A percentile compares a stretch with the other conserved stretches of the same genome.
Conservation (phyloP, 2,329 filamentous ascomycete species). For the Xylariaceae sp. region DNA sequence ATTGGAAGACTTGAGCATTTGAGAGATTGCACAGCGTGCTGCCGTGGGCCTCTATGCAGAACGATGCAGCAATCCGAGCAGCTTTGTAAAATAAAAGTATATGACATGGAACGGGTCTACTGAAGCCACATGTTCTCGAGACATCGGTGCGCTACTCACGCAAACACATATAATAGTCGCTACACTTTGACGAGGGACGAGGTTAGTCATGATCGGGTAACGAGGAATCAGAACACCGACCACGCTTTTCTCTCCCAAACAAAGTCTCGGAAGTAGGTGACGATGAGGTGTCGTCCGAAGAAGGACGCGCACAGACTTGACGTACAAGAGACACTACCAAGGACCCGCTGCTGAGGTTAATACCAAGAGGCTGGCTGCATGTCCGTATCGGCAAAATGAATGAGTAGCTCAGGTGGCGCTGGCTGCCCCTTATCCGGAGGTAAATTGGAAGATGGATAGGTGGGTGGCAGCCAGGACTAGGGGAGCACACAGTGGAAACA, state of each 20-base stretch:
- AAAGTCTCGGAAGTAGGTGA: background rate
- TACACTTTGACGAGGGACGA: conserved; percentile 1
- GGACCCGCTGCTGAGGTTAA: conserved; percentile 11
- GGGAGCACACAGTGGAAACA: too few relatives aligned
- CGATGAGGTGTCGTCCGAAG: background rate
- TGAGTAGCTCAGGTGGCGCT: too few relatives aligned
- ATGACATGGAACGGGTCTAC: background rate
- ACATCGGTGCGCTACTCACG: conserved; percentile 8
- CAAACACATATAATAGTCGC: conserved; percentile 1
- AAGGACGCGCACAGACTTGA: background rate
- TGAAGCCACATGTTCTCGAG: background rate
- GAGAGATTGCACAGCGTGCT: conserved; percentile 10
- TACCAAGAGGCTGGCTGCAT: conserved; percentile 16
- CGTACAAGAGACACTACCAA: conserved; percentile 4
- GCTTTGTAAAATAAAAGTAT: conserved; percentile 5
- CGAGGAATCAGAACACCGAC: conserved; percentile 2
- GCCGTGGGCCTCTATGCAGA: conserved; percentile 13
- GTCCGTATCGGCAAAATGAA: conserved; percentile 25
- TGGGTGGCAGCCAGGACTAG: too few relatives aligned
- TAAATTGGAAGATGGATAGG: too few relatives aligned
- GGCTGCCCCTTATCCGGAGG: too few relatives aligned
- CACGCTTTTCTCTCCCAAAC: background rate
- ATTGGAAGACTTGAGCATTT: background rate
- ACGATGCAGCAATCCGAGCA: conserved; percentile 6
- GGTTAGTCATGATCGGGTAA: conserved; percentile 1